Percentiles rank a stretch among this genome's conserved stretches.
Conservation (phyloP, 2,329 filamentous ascomycete genomes). For the Colletotrichum agaves region DNA sequence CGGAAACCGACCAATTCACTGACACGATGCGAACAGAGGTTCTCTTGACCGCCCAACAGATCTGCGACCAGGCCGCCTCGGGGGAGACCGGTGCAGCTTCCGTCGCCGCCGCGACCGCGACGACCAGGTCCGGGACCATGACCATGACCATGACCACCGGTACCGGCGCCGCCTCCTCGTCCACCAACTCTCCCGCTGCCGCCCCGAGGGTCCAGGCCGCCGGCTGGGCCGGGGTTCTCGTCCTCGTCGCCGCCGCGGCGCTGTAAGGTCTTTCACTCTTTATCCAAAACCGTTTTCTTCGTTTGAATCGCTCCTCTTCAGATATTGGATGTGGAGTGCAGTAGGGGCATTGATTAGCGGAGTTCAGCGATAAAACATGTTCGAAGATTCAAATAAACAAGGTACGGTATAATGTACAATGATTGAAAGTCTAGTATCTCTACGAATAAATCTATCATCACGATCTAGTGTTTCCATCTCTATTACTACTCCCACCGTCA, state of each 20-base stretch:
- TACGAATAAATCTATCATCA: neutral
- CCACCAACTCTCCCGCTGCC: conserved; percentile 37
- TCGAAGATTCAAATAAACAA: neutral
- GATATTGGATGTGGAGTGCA: neutral
- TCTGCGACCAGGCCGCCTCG: conserved; percentile 39
- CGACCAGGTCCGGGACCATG: too few relatives aligned
- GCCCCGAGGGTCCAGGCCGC: conserved; percentile 42
- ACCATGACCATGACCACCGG: conserved; percentile 22
- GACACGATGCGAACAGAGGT: conserved; percentile 39
- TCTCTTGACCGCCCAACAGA: conserved; percentile 40
- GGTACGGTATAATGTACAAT: neutral
- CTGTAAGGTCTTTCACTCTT: conserved; percentile 39
- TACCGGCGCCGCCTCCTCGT: conserved; percentile 32
- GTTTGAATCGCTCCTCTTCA: neutral
- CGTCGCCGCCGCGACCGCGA: conserved; percentile 19
- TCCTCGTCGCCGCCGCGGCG: conserved; percentile 45
- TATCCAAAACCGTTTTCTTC: neutral
- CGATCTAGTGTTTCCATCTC: neutral
- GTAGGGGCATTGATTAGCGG: neutral
- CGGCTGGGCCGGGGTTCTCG: conserved; percentile 46
- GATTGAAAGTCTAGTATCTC: neutral
- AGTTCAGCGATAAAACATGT: neutral
- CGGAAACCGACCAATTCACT: neutral
- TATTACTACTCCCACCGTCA: neutral
- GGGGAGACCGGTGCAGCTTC: neutral